These are phyloP conservation scores for Dendrocalamus sinicus DNA, from an alignment of 176 grass and related monocot species.

Conservation along the genomic window DNA sequence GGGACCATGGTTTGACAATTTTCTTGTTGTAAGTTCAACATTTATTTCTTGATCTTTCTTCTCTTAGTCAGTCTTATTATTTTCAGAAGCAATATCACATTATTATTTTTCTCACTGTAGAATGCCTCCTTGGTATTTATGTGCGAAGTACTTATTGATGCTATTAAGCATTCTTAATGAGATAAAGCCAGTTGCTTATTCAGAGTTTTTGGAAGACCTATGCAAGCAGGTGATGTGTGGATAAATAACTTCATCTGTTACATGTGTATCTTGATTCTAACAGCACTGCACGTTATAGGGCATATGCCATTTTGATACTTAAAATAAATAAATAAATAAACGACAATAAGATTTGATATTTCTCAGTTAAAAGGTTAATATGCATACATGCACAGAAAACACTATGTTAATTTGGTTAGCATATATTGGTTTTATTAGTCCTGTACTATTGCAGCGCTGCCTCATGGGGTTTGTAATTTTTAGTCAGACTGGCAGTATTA, in stretches of 20 bases:
- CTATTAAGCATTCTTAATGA: slow-evolving; percentile 99
- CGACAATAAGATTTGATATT: background rate
- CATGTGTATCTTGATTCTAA: slow-evolving; percentile 8
- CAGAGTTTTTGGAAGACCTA: slow-evolving; percentile 97
- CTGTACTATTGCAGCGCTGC: background rate
- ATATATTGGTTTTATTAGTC: background rate
- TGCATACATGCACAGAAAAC: background rate
- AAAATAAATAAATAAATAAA: slow-evolving; percentile 7
- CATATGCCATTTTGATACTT: background rate
- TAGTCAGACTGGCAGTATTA: background rate
- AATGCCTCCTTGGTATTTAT: slow-evolving; percentile 84
- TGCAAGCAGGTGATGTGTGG: slow-evolving; percentile 76
- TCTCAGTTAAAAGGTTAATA: slow-evolving; percentile 18
- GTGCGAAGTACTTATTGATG: slow-evolving; percentile 93
- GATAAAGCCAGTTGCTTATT: slow-evolving; percentile 92
- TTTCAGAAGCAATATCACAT: background rate
- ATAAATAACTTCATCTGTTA: slow-evolving; percentile 12
- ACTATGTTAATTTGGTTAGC: slow-evolving; percentile 12
- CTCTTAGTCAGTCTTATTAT: background rate
- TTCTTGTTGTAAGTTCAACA: slow-evolving; percentile 72
- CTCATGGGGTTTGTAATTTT: background rate
- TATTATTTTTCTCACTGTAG: slow-evolving; percentile 54
- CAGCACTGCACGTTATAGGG: background rate
- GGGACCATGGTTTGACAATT: slow-evolving; percentile 85
- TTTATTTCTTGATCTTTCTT: background rate